These are phyloP conservation scores for Nectriaceae sp. DNA, from an alignment of 2,329 filamentous ascomycete species.

Conservation along the genomic window DNA sequence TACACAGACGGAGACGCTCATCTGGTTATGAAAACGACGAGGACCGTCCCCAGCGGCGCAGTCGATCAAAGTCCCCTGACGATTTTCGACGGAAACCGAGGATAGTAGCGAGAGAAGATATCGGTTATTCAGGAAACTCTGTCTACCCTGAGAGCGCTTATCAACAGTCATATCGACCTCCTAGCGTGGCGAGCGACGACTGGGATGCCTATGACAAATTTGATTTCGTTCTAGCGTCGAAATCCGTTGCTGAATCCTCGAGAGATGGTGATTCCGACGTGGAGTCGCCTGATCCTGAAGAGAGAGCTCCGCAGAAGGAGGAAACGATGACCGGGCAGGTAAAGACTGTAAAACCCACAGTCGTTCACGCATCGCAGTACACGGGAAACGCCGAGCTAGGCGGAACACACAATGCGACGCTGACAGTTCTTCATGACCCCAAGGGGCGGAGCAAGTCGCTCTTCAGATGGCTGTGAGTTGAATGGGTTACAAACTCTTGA, in stretches of 20 bases:
- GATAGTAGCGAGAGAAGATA: too few relatives aligned
- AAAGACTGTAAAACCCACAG: slow-evolving; percentile 18
- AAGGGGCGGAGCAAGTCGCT: slow-evolving; percentile 35
- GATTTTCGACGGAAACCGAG: too few relatives aligned
- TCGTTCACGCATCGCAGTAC: slow-evolving; percentile 38
- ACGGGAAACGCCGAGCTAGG: slow-evolving; percentile 40
- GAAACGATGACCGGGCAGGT: slow-evolving; percentile 5
- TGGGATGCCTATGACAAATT: slow-evolving; percentile 33
- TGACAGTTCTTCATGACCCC: slow-evolving; percentile 38
- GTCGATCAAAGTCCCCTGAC: slow-evolving; percentile 10
- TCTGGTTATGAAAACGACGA: slow-evolving; percentile 3
- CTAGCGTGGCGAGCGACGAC: slow-evolving; percentile 14
- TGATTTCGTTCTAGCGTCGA: slow-evolving; percentile 22
- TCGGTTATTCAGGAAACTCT: neutral
- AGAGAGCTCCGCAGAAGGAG: slow-evolving; percentile 16
- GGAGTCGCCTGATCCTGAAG: slow-evolving; percentile 30
- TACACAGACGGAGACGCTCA: neutral
- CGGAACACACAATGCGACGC: slow-evolving; percentile 35
- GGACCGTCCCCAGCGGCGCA: neutral
- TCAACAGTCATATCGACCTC: neutral
- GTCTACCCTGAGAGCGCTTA: neutral
- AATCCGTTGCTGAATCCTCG: slow-evolving; percentile 21
- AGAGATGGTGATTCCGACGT: slow-evolving; percentile 32
- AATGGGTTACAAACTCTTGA: neutral
- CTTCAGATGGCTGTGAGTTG: slow-evolving; percentile 44